Evolutionary conservation across 495 filamentous ascomycete genomes (phyloP), one percentile per base, ranked within the genome.

Genomic region (Articulospora tetracladia): DNA sequence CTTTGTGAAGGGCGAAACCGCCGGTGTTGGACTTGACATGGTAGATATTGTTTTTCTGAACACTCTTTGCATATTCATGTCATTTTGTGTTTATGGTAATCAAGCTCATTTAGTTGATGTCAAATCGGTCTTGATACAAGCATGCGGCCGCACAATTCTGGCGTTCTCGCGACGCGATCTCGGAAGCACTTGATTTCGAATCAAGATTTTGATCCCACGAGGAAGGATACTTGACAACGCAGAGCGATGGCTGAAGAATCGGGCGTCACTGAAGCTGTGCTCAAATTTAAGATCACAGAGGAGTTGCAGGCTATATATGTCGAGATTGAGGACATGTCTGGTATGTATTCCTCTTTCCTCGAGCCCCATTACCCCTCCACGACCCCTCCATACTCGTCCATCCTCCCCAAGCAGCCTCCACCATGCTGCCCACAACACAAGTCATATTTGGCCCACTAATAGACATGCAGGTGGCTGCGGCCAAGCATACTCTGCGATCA

Each of bases 301-400:
- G 83, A 86, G 60, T 79, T 98, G 47, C 82, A 86, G 56, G 93
- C 93, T 15, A 82, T 82, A 41, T 84, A 95, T 75, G 93, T 97
- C 56, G 89, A 97, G 68, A 90, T 98, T 66, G 86, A 90, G 64
- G 94, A 98, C 72, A 84, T 93, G 75, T 96, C 91, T 48, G 94
- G 94, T 97, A 85, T 57, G 72, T 62, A 34, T 28, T 30, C 25
- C 3, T 32, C n/a, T 25, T 17, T 30, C 25, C 17, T 25, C 12
- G 28, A 28, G 17, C 48, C 32, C 28, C 2, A 50, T 27, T 50
- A 50, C 47, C 47, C 47, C 47, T 50, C 47, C 47, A 50, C 23
- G 23, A 24, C 22, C 39, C 47, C 25, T 13, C 47, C 47, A 25
- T 27, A 30, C 52, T 55, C 58, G 54, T 39, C 58, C n/a, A 53